A percentile compares a stretch with the other conserved stretches of the same genome.
Evolutionary conservation across 495 filamentous ascomycete genomes (phyloP).

Genomic region (Aspergillus haitiensis): DNA sequence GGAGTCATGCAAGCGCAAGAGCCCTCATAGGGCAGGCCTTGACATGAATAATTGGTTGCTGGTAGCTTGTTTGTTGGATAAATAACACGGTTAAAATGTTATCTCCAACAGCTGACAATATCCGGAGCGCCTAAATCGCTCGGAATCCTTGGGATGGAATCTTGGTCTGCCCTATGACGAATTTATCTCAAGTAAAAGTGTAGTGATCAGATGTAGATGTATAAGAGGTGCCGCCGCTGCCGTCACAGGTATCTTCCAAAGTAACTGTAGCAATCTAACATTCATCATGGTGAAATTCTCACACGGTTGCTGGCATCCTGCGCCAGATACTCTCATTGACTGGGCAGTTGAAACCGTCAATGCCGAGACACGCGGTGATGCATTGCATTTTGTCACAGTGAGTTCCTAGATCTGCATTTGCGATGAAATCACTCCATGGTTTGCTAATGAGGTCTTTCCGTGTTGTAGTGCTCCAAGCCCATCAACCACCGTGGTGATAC

Average conservation of each 20-base stretch:
- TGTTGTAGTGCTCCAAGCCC: constrained; percentile 8
- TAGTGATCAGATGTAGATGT: too few species aligned
- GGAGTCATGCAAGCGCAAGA: not conserved
- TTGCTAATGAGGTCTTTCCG: not conserved
- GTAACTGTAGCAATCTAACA: not conserved
- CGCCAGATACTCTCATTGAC: constrained; percentile 19
- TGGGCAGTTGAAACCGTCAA: constrained; percentile 17
- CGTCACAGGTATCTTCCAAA: not conserved
- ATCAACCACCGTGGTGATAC: constrained; percentile 19
- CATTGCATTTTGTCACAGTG: constrained; percentile 17
- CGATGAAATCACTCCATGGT: not conserved
- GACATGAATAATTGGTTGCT: not conserved
- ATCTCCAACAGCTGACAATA: not conserved
- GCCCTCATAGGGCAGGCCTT: not conserved
- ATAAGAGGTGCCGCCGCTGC: too few species aligned
- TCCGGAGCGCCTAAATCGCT: constrained; percentile 10
- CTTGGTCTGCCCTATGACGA: too few species aligned
- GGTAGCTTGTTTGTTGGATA: not conserved
- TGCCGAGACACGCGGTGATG: constrained; percentile 15
- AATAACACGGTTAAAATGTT: constrained; percentile 4
- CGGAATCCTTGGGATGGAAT: not conserved
- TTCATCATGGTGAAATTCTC: constrained; percentile 15
- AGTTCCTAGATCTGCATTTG: not conserved
- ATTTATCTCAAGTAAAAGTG: too few species aligned
- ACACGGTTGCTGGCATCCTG: constrained; percentile 20